phyloP scores from a whole-genome alignment of 1,139 yeast genomes.

The Scheffersomyces insectosa region DNA sequence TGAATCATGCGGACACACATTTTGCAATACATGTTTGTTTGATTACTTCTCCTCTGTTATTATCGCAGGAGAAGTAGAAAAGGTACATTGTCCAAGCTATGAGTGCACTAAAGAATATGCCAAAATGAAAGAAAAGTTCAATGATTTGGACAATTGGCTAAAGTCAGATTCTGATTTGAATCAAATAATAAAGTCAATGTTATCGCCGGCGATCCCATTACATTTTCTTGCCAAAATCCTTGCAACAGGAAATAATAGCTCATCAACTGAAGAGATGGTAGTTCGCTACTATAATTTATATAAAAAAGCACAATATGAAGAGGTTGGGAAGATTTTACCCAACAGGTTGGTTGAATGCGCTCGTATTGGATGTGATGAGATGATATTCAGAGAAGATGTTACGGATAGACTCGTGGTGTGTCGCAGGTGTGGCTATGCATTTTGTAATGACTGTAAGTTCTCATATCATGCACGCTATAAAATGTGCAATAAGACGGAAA shows the following conservation, averaged over 20 bases:
- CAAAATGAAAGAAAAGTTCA: slow-evolving; percentile 17
- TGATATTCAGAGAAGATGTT: slow-evolving; percentile 49
- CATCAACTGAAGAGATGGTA: slow-evolving; percentile 21
- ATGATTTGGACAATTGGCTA: slow-evolving; percentile 22
- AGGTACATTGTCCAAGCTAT: slow-evolving; percentile 62
- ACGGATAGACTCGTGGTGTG: slow-evolving; percentile 58
- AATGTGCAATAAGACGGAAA: slow-evolving; percentile 36
- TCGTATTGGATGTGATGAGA: slow-evolving; percentile 38
- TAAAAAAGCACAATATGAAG: slow-evolving; percentile 42
- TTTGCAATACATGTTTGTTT: slow-evolving; percentile 52
- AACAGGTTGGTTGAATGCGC: slow-evolving; percentile 56
- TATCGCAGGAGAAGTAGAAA: slow-evolving; percentile 51
- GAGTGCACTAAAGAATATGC: slow-evolving; percentile 38
- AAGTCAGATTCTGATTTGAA: slow-evolving; percentile 13
- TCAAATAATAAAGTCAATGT: slow-evolving; percentile 19
- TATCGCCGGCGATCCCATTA: slow-evolving; percentile 38
- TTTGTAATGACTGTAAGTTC: slow-evolving; percentile 59
- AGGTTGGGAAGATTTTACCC: slow-evolving; percentile 49
- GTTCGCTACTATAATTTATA: slow-evolving; percentile 41
- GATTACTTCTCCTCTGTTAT: slow-evolving; percentile 50
- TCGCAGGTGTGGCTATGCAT: slow-evolving; percentile 53
- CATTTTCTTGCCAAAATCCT: slow-evolving; percentile 32
- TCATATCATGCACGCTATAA: slow-evolving; percentile 68
- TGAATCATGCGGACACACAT: slow-evolving; percentile 50
- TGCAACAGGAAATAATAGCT: slow-evolving; percentile 2